Evolutionary conservation across 805 yeast genomes (phyloP), one percentile per base, ranked within the genome.

Genomic region (Metschnikowia chrysomelidarum): DNA sequence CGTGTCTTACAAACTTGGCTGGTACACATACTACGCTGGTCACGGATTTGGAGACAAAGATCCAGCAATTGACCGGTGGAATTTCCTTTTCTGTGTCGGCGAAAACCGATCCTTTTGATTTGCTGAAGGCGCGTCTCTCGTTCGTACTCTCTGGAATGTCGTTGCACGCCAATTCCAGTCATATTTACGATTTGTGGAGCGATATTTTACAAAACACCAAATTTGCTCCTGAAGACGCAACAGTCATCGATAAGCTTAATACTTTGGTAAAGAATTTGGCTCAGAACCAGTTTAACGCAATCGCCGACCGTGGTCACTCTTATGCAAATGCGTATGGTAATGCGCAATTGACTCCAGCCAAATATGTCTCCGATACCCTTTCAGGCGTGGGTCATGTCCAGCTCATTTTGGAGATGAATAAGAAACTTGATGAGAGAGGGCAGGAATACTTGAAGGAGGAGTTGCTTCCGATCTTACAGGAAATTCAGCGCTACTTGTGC

Each of bases 251-350:
- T 34, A 91, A 88, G 53, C 67, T 93, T 40, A 69, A 76, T 38
- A 77, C 84, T 1, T 67, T 93, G 51, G 76, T 93, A 26, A 83
- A 83, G 51, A 75, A 82, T 25, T 58, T 82, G 50, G 82, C 85
- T 0, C 80, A 88, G 21, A 89, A 87, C 49, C 85, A 86, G 51
- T 66, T 87, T 38, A 80, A 89, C 50, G 68, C 75, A 5, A 78
- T 93, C 33, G 89, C 96, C 7, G 93, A 89, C 38, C 69, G 83
- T 37, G 98, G 98, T 0, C 97, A 93, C 54, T 65, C 81, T 2
- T 89, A 75, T 60, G 96, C 98, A 2, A 73, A 78, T 47, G 68
- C 78, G 4, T 75, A 67, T 49, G 80, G 95, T 2, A 67, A 76
- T 16, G 73, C 95, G 0, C 71, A 75, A 19, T 59, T 87, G 3